Conservation (phyloP, 345 rosid genomes). For the Erysimum cheiranthoides region DNA sequence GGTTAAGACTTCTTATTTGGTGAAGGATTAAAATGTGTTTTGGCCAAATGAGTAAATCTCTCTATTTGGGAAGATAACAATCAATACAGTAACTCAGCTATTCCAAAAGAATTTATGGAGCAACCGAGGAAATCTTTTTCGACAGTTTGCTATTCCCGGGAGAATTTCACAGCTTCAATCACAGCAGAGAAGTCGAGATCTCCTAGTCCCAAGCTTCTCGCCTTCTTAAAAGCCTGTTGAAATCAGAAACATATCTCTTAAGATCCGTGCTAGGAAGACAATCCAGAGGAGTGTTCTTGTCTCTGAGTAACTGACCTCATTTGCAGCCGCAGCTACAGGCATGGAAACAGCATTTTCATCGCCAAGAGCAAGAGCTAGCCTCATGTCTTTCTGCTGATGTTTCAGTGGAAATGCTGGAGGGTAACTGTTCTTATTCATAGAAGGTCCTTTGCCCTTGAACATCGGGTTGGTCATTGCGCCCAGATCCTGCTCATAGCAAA, state of each 20-base stretch:
- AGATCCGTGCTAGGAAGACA: background rate
- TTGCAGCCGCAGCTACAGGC: slow-evolving; percentile 95
- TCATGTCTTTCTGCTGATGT: slow-evolving; percentile 95
- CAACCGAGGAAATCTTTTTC: background rate
- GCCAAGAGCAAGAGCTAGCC: slow-evolving; percentile 96
- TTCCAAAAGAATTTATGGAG: slow-evolving; percentile 6
- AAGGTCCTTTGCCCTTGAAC: slow-evolving; percentile 86
- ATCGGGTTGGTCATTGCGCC: slow-evolving; percentile 84
- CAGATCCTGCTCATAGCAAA: slow-evolving; percentile 62
- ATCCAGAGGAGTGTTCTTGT: slow-evolving; percentile 1
- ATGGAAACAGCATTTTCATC: slow-evolving; percentile 86
- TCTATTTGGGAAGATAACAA: slow-evolving; percentile 28
- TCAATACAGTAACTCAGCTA: slow-evolving; percentile 21
- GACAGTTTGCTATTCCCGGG: slow-evolving; percentile 39
- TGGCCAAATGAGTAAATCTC: slow-evolving; percentile 36
- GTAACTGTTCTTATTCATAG: slow-evolving; percentile 68
- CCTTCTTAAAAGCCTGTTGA: slow-evolving; percentile 87
- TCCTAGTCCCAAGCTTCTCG: slow-evolving; percentile 85
- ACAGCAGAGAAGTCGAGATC: slow-evolving; percentile 93
- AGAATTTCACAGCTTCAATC: slow-evolving; percentile 64
- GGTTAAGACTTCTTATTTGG: slow-evolving; percentile 12
- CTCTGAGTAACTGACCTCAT: slow-evolving; percentile 61
- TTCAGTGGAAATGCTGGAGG: slow-evolving; percentile 87
- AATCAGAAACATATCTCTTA: background rate
- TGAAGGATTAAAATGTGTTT: slow-evolving; percentile 32